Percentiles rank a stretch among this genome's conserved stretches.
phyloP scores from a whole-genome alignment of 2,329 filamentous ascomycete species.

The Ophiostoma novo-ulmi region DNA sequence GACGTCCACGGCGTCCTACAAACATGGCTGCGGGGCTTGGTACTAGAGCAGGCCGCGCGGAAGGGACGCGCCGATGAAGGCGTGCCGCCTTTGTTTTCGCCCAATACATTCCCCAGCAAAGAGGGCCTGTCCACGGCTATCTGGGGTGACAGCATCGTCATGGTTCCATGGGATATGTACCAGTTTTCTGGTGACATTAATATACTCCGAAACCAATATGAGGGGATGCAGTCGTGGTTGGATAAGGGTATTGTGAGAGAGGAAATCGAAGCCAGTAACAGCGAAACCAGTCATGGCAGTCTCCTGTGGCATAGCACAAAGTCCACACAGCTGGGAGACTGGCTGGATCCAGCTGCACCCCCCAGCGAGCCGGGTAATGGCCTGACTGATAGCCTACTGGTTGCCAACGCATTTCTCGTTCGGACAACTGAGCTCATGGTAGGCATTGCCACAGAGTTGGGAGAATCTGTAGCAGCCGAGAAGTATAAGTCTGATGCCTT shows the following conservation, averaged over 20 bases:
- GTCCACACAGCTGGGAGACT: background rate
- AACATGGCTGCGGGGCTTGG: background rate
- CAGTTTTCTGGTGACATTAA: background rate
- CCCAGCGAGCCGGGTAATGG: background rate
- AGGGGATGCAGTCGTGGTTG: background rate
- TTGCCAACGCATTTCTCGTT: background rate
- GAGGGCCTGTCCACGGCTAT: background rate
- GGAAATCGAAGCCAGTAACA: background rate
- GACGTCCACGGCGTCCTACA: background rate
- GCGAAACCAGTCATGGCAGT: background rate
- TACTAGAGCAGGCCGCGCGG: background rate
- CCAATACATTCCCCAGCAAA: background rate
- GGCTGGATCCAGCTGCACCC: background rate
- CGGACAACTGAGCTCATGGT: background rate
- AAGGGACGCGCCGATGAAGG: background rate
- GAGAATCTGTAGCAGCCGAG: background rate
- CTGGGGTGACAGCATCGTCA: background rate
- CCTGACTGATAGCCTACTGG: background rate
- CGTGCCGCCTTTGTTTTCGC: background rate
- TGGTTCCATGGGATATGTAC: background rate
- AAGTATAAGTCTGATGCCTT: background rate
- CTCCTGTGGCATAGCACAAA: background rate
- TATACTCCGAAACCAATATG: background rate
- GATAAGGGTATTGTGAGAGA: background rate
- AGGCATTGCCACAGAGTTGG: background rate